A percentile compares a stretch with the other conserved stretches of the same genome.
These are phyloP conservation scores for Pseudocercospora fijiensis DNA, from an alignment of 2,329 filamentous ascomycete genomes.

Conservation along the genomic window DNA sequence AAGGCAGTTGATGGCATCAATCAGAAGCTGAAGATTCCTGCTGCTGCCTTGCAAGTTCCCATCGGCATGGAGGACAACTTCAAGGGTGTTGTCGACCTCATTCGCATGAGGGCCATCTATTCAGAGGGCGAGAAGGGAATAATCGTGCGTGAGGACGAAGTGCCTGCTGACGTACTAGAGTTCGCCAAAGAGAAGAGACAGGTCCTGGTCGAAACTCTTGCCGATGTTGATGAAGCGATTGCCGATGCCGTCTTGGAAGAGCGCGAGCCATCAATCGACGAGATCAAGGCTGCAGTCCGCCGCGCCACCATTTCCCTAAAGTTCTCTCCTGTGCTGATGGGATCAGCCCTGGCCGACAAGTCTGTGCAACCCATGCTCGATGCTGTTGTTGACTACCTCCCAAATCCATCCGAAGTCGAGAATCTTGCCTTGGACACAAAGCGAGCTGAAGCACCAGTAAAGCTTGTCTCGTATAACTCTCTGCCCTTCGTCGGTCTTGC, in stretches of 20 bases:
- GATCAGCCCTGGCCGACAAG: constrained; percentile 91
- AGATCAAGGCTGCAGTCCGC: constrained; percentile 91
- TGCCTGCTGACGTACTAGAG: constrained; percentile 75
- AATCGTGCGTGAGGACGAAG: constrained; percentile 72
- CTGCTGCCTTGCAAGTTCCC: constrained; percentile 90
- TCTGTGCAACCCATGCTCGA: constrained; percentile 95
- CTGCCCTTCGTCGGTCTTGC: constrained; percentile 92
- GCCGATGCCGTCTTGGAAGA: constrained; percentile 93
- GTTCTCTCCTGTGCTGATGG: constrained; percentile 95
- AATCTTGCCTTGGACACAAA: constrained; percentile 86
- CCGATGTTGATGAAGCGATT: constrained; percentile 97
- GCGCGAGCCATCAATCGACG: constrained; percentile 69
- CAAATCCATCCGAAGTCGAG: constrained; percentile 83
- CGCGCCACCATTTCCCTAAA: constrained; percentile 83
- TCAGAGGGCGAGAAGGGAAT: constrained; percentile 81
- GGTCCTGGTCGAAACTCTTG: constrained; percentile 87
- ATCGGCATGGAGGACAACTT: constrained; percentile 92
- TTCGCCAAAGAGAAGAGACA: constrained; percentile 78
- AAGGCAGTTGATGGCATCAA: constrained; percentile 98
- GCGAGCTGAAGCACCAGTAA: constrained; percentile 74
- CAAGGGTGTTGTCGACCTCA: constrained; percentile 85
- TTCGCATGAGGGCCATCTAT: constrained; percentile 90
- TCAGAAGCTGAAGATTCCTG: constrained; percentile 86
- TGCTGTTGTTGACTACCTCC: constrained; percentile 91
- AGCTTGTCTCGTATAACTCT: constrained; percentile 88